phyloP scores from a whole-genome alignment of 2,329 filamentous ascomycete species.

The Bertia moriformis region DNA sequence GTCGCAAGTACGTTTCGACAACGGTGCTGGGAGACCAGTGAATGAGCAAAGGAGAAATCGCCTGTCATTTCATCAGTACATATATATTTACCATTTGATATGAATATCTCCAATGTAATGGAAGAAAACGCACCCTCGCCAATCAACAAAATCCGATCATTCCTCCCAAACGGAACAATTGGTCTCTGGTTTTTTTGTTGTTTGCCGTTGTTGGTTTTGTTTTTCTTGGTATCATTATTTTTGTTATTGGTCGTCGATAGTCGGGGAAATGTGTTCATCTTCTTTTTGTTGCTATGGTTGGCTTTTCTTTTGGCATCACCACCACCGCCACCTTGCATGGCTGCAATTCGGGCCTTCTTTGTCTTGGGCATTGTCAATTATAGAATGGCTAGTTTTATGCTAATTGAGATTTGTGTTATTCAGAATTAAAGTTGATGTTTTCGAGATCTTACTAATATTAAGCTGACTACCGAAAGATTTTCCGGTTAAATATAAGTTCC shows the following conservation, averaged over 20 bases:
- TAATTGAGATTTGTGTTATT: no score
- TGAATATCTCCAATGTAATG: no score
- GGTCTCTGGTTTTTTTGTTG: not conserved
- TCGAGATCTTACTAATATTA: no score
- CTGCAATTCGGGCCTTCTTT: no score
- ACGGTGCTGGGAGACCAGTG: not conserved
- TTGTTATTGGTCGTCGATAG: not conserved
- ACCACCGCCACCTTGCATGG: not conserved
- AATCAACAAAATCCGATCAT: not conserved
- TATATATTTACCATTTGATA: no score
- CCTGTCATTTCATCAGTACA: not conserved
- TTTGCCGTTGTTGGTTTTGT: not conserved
- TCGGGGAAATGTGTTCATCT: not conserved
- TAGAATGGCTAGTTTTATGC: no score
- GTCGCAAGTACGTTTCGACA: not conserved
- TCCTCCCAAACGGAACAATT: not conserved
- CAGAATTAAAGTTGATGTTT: no score
- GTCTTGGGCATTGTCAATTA: no score
- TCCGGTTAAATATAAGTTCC: no score
- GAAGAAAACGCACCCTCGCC: conserved; percentile 1
- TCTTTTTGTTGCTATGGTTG: no score
- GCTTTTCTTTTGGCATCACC: not conserved
- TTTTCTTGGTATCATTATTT: not conserved
- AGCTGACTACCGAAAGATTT: no score
- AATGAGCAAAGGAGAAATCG: conserved; percentile 1